phyloP scores from a whole-genome alignment of 306 rosid species.

The Nissolia schottii region DNA sequence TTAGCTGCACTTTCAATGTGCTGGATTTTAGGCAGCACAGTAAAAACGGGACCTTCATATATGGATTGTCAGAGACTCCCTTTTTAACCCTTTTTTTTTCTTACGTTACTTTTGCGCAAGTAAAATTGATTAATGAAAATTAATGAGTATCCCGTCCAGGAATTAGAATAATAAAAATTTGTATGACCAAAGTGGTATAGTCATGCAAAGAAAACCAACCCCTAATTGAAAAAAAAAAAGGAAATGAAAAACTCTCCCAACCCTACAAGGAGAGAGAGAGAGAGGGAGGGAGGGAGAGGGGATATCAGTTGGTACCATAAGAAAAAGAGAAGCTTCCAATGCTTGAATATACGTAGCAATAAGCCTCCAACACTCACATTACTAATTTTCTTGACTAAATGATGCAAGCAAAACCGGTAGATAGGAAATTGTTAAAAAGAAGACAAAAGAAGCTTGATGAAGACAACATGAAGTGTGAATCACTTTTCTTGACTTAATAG shows the following conservation, averaged over 20 bases:
- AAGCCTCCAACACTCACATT: neutral
- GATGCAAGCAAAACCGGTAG: slow-evolving; percentile 30
- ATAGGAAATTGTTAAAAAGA: slow-evolving; percentile 23
- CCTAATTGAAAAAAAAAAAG: too few relatives aligned
- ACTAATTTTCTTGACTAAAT: slow-evolving; percentile 35
- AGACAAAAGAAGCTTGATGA: slow-evolving; percentile 7
- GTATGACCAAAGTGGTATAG: neutral
- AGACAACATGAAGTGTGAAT: neutral
- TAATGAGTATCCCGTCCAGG: neutral
- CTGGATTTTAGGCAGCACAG: too few relatives aligned
- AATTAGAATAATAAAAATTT: neutral
- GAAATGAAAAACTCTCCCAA: too few relatives aligned
- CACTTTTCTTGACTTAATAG: slow-evolving; percentile 13
- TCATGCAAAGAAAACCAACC: neutral
- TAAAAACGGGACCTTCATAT: too few relatives aligned
- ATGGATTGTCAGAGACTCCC: too few relatives aligned
- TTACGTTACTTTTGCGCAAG: too few relatives aligned
- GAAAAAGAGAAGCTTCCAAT: neutral
- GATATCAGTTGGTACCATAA: too few relatives aligned
- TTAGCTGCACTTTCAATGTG: too few relatives aligned
- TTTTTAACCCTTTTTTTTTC: too few relatives aligned
- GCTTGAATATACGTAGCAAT: neutral
- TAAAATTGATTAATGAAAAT: too few relatives aligned
- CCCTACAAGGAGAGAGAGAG: neutral
- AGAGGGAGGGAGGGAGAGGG: too few relatives aligned